phyloP scores from a whole-genome alignment of 495 filamentous ascomycete species.

The Trichocladium antarcticum region DNA sequence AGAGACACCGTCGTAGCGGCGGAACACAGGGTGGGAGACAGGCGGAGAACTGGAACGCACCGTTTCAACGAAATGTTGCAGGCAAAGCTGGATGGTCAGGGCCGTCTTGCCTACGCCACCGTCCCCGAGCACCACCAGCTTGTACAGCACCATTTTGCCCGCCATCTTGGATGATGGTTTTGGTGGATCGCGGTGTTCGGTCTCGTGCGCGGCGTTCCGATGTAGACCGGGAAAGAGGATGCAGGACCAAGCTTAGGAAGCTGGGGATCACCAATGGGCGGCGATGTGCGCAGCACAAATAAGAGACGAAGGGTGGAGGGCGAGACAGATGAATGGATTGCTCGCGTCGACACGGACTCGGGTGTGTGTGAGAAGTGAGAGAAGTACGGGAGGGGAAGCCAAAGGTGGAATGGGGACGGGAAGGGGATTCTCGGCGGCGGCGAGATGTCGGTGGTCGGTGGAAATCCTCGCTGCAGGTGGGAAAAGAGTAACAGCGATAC shows the following conservation, averaged over 20 bases:
- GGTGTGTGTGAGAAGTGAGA: not conserved
- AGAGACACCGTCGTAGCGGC: slow-evolving; percentile 4
- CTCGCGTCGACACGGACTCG: not conserved
- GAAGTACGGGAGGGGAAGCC: not conserved
- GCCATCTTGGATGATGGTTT: slow-evolving; percentile 35
- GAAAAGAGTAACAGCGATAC: slow-evolving; percentile 5
- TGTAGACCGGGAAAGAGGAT: not conserved
- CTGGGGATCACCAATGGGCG: slow-evolving; percentile 9
- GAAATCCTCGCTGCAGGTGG: slow-evolving; percentile 9
- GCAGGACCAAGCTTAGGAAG: slow-evolving; percentile 7
- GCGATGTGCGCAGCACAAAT: slow-evolving; percentile 2
- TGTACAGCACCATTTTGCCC: slow-evolving; percentile 90
- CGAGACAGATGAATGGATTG: not conserved
- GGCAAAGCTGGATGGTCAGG: slow-evolving; percentile 85
- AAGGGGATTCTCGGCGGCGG: slow-evolving; percentile 2
- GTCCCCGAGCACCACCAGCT: slow-evolving; percentile 88
- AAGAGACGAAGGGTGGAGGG: not conserved
- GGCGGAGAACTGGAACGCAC: slow-evolving; percentile 24
- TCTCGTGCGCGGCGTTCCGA: slow-evolving; percentile 3
- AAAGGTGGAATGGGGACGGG: not conserved
- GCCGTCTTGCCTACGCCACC: slow-evolving; percentile 86
- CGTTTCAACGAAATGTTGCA: slow-evolving; percentile 51
- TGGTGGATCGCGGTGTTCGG: slow-evolving; percentile 7
- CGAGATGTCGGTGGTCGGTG: slow-evolving; percentile 10
- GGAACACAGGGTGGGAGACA: not conserved